Percentiles rank a stretch among this genome's conserved stretches.
Evolutionary conservation across 2,329 filamentous ascomycete genomes (phyloP).

Genomic region (Hypoxylon sp.): DNA sequence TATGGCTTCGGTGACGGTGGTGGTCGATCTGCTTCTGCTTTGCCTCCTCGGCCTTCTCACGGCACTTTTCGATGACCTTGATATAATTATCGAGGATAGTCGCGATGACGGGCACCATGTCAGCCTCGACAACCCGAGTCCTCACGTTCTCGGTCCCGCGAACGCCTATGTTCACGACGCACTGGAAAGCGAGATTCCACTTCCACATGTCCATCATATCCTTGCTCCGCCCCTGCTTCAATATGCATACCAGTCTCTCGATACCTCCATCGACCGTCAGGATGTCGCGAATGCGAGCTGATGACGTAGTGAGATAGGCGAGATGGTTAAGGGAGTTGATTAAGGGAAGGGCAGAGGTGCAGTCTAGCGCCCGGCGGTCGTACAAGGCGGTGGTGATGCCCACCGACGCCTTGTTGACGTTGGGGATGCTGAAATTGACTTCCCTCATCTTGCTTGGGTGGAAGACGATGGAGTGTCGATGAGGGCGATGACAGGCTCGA

Average conservation of each 20-base stretch:
- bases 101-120: conserved; percentile 98
- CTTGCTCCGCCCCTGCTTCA: conserved; percentile 95
- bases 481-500: conserved; percentile 36
- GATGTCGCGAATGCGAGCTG: conserved; percentile 95
- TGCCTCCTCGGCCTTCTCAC: conserved; percentile 83
- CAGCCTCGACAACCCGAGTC: conserved; percentile 94
- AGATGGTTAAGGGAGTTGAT: conserved; percentile 99
- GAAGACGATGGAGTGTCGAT: conserved; percentile 21
- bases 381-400: conserved; percentile 98
- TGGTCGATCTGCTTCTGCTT: conserved; percentile 73
- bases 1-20: conserved; percentile 59
- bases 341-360: conserved; percentile 94
- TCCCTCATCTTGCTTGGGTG: conserved; percentile 83
- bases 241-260: conserved; percentile 93
- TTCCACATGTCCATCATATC: conserved; percentile 99
- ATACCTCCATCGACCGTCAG: conserved; percentile 98
- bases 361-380: conserved; percentile 95
- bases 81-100: conserved; percentile 99
- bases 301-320: conserved; percentile 97
- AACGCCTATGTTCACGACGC: conserved; percentile 98
- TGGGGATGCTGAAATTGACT: conserved; percentile 99
- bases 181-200: conserved; percentile 99
- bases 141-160: conserved; percentile 92
- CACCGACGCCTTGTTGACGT: conserved; percentile 98
- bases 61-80: conserved; percentile 90